phyloP scores from a whole-genome alignment of 1,139 yeast genomes.

The Candida tropicalis region DNA sequence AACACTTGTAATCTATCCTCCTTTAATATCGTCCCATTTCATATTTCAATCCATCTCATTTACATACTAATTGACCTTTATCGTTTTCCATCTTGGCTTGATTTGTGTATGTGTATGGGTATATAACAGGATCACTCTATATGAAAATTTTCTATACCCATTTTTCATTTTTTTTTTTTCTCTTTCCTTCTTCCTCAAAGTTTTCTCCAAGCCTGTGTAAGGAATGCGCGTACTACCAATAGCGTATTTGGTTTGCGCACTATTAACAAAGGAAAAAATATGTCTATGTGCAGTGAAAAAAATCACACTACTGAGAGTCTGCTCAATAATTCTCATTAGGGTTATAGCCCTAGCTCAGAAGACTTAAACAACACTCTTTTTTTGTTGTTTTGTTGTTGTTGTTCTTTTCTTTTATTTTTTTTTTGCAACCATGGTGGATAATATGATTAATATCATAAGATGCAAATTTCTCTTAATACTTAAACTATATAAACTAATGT shows the following conservation, averaged over 20 bases:
- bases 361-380: too few relatives aligned
- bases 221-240: background rate
- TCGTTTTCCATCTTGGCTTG: constrained; percentile 95
- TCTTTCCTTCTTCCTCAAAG: background rate
- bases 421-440: constrained; percentile 7
- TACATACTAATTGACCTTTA: constrained; percentile 98
- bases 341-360: constrained; percentile 4
- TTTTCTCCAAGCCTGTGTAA: background rate
- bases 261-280: background rate
- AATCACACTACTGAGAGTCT: background rate
- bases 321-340: background rate
- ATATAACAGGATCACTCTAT: background rate
- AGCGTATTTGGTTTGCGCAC: background rate
- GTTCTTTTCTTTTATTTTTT: background rate
- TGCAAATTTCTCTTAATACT: too few relatives aligned
- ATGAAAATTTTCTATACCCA: background rate
- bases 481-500: too few relatives aligned
- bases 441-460: too few relatives aligned
- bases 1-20: too few relatives aligned
- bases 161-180: constrained; percentile 5
- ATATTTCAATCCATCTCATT: background rate
- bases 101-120: constrained; percentile 9
- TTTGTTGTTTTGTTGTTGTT: too few relatives aligned
- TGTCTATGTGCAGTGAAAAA: constrained; percentile 4
- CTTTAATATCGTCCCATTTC: too few relatives aligned